Evolutionary conservation across 2,329 filamentous ascomycete species (phyloP), one percentile per base, ranked within the genome.

Genomic region (Diaporthe eres): DNA sequence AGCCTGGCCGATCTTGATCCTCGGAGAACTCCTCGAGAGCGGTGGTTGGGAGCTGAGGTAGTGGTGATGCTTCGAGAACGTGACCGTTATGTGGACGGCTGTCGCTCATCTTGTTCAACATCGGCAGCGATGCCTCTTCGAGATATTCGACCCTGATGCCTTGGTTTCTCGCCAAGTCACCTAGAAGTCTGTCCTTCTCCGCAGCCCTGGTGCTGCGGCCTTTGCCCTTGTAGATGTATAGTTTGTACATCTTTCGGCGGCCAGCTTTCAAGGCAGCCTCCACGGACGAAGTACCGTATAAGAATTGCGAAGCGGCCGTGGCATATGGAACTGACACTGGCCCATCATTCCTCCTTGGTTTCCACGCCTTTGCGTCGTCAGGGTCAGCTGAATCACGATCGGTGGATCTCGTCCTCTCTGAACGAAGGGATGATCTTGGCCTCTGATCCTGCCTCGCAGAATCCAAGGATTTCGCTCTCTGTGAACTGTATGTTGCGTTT

Each of bases 51-150:
- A 91, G 85, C 78, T 93, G 91, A 0, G 95, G 95, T 1, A 98
- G 85, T 1, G 94, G 94, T 0, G 95, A 98, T 19, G 94, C 92
- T 84, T 99, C 97, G 4, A 99, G 89, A 22, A 98, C 88, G 79
- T 93, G 93, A 63, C 96, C 96, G 81, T 98, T 98, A 85, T 99
- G 96, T 47, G 96, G 95, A 55, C 97, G 90, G 1, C 93, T 92
- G 74, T 88, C 90, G 78, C 94, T 94, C 91, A 97, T 94, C 84
- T 94, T 96, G 84, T 97, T 93, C 85, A 99, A 89, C 55, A 95
- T 86, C 0, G 89, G 90, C 76, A 94, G 85, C 81, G 92, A 92
- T 1, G 88, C 86, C 28, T 90, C 90, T 51, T 83, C 83, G 31
- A 96, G 90, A 58, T 90, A 85, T 7, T 87, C 87, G 51, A 95